Evolutionary conservation across 108 stramenopile genomes (phyloP), one percentile per base, ranked within the genome.

Genomic region (Craspedostauros australis): DNA sequence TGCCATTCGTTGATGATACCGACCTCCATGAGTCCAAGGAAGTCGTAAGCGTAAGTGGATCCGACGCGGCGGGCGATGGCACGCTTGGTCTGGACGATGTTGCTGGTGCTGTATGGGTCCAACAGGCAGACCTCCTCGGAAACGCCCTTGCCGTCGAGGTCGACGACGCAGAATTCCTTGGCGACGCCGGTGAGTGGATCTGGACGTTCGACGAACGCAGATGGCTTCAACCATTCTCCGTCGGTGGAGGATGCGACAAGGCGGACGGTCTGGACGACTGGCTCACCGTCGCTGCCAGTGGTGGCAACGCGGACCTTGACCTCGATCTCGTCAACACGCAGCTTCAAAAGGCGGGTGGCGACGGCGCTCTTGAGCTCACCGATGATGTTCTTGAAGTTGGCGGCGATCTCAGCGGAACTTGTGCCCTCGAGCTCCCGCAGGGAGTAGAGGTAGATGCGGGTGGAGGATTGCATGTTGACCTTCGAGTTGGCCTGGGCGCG

Each of bases 311-410:
- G 88, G 15, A 95, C 72, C 72, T 95, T 96, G 51, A 95, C 90
- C 76, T 98, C 97, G 54, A 98, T 96, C 65, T 98, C 97, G 66
- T 98, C 97, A 21, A 98, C 94, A 46, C 86, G 81, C 11, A 96
- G 81, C 65, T 95, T 95, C 50, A 96, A 70, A 27, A 98, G 76
- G 32, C 97, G 91, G 23, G 66, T 66, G 11, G 97, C 95, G 57
- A 92, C 76, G 45, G 63, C 49, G 43, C 84, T 81, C 82, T 94
- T 84, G 39, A 94, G 69, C 29, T 56, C 29, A 22, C 82, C 86
- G 51, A 95, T 79, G 33, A 88, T 70, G 0, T 57, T 16, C 40
- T 75, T 54, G 77, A 91, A 93, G 44, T 63, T 54, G 24, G 46
- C 44, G 9, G 84, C 85, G 58, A 91, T 57, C 46, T 90, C 72